A percentile compares a stretch with the other conserved stretches of the same genome.
phyloP scores from a whole-genome alignment of 1,139 yeast genomes.

The Protomyces macrosporus region DNA sequence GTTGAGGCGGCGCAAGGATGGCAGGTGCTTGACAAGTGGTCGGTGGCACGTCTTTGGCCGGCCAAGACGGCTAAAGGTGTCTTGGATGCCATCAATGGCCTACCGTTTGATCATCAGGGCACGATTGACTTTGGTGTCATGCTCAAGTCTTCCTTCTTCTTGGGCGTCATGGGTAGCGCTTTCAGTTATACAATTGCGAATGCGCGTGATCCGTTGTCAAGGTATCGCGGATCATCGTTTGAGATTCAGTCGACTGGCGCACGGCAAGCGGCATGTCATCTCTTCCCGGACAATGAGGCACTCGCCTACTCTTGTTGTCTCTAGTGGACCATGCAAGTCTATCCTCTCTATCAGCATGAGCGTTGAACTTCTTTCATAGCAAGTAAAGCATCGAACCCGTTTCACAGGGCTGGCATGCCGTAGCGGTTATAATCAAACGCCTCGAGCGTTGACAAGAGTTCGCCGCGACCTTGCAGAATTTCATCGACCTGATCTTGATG shows the following conservation, averaged over 20 bases:
- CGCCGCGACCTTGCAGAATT: constrained; percentile 43
- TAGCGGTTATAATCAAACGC: constrained; percentile 10
- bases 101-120: constrained; percentile 10
- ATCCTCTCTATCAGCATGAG: not conserved
- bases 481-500: constrained; percentile 44
- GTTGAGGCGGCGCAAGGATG: constrained; percentile 1
- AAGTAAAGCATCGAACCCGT: not conserved
- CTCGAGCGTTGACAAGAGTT: not conserved
- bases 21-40: constrained; percentile 6
- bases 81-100: not conserved
- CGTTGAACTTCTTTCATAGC: not conserved
- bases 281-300: not conserved
- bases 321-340: not conserved
- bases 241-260: not conserved
- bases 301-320: not conserved
- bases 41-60: not conserved
- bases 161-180: constrained; percentile 3
- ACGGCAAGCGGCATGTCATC: not conserved
- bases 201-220: constrained; percentile 2
- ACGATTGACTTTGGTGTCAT: constrained; percentile 8
- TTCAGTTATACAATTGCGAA: constrained; percentile 1
- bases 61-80: not conserved
- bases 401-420: not conserved
- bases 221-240: constrained; percentile 8
- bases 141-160: constrained; percentile 3